A percentile compares a stretch with the other conserved stretches of the same genome.
Evolutionary conservation across 495 filamentous ascomycete genomes (phyloP).

Genomic region (Pseudotulostoma volvatum): DNA sequence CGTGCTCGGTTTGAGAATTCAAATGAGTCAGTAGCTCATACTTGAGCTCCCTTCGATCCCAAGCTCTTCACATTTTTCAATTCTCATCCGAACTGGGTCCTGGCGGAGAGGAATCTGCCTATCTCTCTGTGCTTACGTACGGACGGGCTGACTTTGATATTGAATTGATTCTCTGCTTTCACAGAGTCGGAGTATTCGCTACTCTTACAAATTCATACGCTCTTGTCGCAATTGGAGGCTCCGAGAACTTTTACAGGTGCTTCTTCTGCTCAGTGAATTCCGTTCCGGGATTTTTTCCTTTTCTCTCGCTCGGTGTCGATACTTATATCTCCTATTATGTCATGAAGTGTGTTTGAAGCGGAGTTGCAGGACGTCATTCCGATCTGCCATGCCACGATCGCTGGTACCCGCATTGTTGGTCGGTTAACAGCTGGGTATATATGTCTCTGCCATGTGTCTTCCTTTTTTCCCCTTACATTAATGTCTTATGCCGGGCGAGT

Average conservation of each 20-base stretch:
- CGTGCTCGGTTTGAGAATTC: slow-evolving; percentile 93
- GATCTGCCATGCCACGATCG: slow-evolving; percentile 95
- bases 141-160: no score
- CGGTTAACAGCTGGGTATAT: slow-evolving; percentile 84
- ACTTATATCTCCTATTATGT: slow-evolving; percentile 3
- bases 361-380: slow-evolving; percentile 95
- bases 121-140: slow-evolving; percentile 2
- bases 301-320: background rate
- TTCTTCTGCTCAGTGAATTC: no score
- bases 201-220: slow-evolving; percentile 94
- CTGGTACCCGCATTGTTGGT: slow-evolving; percentile 87
- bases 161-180: no score
- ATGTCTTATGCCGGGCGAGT: background rate
- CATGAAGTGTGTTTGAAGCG: slow-evolving; percentile 66
- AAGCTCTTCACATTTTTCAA: slow-evolving; percentile 1
- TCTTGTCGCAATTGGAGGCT: slow-evolving; percentile 80
- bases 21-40: slow-evolving; percentile 67
- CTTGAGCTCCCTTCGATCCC: slow-evolving; percentile 10
- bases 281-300: no score
- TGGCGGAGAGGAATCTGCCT: background rate
- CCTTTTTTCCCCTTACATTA: background rate
- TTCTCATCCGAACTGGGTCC: no score
- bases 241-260: slow-evolving; percentile 93
- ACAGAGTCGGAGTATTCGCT: slow-evolving; percentile 87
- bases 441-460: background rate